Evolutionary conservation across 495 filamentous ascomycete genomes (phyloP).

Genomic region (Immersiella caudata): DNA sequence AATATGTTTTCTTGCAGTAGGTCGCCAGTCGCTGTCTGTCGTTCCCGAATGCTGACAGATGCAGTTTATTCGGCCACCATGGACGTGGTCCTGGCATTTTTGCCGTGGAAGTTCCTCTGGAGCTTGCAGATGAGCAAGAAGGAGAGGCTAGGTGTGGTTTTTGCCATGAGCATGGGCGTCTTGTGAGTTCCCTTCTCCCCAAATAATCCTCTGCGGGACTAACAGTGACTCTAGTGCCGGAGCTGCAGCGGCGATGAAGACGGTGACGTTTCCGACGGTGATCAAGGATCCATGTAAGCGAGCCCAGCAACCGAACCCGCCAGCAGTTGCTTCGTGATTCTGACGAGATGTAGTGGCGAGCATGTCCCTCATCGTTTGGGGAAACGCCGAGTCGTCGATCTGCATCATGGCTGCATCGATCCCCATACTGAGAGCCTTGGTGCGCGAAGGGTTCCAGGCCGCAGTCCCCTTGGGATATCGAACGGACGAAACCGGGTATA

Average conservation of each 20-base stretch:
- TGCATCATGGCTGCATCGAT: slow-evolving; percentile 44
- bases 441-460: slow-evolving; percentile 21
- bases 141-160: slow-evolving; percentile 41
- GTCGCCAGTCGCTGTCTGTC: not conserved
- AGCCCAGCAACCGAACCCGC: not conserved
- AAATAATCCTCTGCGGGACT: not conserved
- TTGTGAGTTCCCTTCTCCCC: slow-evolving; percentile 36
- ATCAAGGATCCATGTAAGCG: slow-evolving; percentile 21
- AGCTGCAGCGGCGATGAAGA: slow-evolving; percentile 36
- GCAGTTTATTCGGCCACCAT: slow-evolving; percentile 43
- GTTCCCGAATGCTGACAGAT: slow-evolving; percentile 12
- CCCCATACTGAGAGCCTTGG: slow-evolving; percentile 39
- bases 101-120: slow-evolving; percentile 44
- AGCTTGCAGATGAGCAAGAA: slow-evolving; percentile 37
- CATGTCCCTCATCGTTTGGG: slow-evolving; percentile 30
- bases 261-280: slow-evolving; percentile 23
- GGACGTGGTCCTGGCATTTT: slow-evolving; percentile 39
- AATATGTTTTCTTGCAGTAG: slow-evolving; percentile 33
- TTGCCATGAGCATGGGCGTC: slow-evolving; percentile 46
- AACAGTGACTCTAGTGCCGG: slow-evolving; percentile 31
- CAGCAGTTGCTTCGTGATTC: not conserved
- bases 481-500: slow-evolving; percentile 26
- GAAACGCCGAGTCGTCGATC: slow-evolving; percentile 37
- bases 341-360: slow-evolving; percentile 22
- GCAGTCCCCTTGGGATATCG: slow-evolving; percentile 21